phyloP scores from a whole-genome alignment of 805 yeast species.

The Spathaspora sp. region DNA sequence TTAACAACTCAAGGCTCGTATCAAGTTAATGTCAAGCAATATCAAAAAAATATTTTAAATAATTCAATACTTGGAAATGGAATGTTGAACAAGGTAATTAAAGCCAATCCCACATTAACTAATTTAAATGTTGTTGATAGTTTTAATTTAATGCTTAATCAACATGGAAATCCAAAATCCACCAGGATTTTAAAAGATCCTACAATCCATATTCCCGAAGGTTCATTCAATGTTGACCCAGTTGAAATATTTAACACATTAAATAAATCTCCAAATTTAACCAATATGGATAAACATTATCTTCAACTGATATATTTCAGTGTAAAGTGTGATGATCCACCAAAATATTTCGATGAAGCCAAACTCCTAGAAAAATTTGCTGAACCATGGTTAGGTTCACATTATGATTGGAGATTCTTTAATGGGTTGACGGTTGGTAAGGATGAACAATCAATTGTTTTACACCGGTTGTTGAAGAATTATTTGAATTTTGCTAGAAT shows the following conservation, averaged over 20 bases:
- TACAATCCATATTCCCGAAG: slow-evolving; percentile 14
- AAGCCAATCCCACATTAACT: neutral
- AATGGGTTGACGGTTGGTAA: slow-evolving; percentile 19
- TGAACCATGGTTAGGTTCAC: slow-evolving; percentile 24
- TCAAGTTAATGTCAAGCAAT: slow-evolving; percentile 15
- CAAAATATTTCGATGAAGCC: slow-evolving; percentile 27
- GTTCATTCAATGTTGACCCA: slow-evolving; percentile 22
- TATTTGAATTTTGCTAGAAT: slow-evolving; percentile 48
- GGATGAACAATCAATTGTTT: slow-evolving; percentile 32
- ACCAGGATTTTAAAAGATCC: neutral
- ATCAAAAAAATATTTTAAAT: slow-evolving; percentile 11
- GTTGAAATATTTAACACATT: slow-evolving; percentile 12
- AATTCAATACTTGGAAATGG: slow-evolving; percentile 21
- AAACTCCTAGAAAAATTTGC: slow-evolving; percentile 14
- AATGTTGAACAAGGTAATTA: slow-evolving; percentile 11
- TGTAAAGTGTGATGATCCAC: slow-evolving; percentile 14
- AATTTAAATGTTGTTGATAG: slow-evolving; percentile 9
- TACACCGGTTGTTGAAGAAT: slow-evolving; percentile 50
- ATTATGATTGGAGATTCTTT: slow-evolving; percentile 40
- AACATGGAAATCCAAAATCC: slow-evolving; percentile 7
- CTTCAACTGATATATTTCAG: slow-evolving; percentile 16
- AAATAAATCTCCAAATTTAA: neutral
- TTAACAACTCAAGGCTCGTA: slow-evolving; percentile 22
- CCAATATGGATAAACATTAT: slow-evolving; percentile 13
- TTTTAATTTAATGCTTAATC: slow-evolving; percentile 12